These are phyloP conservation scores for Sporisorium graminicola DNA, from an alignment of 1,284 basidiomycete genomes.

Conservation along the genomic window DNA sequence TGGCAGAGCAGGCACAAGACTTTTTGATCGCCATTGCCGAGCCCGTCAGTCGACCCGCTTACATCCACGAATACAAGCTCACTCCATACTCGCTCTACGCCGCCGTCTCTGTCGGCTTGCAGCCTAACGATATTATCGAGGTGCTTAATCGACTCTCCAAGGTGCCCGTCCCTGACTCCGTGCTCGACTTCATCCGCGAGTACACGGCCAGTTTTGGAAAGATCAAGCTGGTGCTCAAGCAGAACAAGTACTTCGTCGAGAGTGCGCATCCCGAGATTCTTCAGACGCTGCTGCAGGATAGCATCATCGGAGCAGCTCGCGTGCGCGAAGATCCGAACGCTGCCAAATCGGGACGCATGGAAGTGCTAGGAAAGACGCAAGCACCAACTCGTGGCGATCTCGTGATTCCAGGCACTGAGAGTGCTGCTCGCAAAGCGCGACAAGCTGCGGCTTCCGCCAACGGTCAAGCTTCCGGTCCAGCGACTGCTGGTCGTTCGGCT, in stretches of 20 bases:
- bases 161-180: slow-evolving; percentile 64
- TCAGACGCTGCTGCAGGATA: slow-evolving; percentile 65
- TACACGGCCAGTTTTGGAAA: slow-evolving; percentile 68
- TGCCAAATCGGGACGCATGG: slow-evolving; percentile 44
- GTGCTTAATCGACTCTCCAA: slow-evolving; percentile 74
- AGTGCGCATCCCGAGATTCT: slow-evolving; percentile 67
- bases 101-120: slow-evolving; percentile 96
- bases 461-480: slow-evolving; percentile 24
- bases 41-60: slow-evolving; percentile 96
- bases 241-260: slow-evolving; percentile 70
- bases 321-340: slow-evolving; percentile 54
- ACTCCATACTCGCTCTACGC: slow-evolving; percentile 98
- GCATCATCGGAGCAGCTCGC: slow-evolving; percentile 61
- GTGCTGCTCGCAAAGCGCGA: slow-evolving; percentile 48
- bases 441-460: slow-evolving; percentile 36
- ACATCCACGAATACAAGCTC: slow-evolving; percentile 99
- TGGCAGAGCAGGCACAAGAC: slow-evolving; percentile 98
- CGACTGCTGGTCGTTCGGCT: slow-evolving; percentile 14
- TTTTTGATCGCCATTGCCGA: slow-evolving; percentile 98
- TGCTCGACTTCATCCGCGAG: slow-evolving; percentile 66
- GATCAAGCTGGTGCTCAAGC: slow-evolving; percentile 69
- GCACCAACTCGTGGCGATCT: slow-evolving; percentile 63
- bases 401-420: slow-evolving; percentile 63
- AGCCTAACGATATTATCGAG: slow-evolving; percentile 98
- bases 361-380: slow-evolving; percentile 54